These are phyloP conservation scores for Vicia sativa DNA, from an alignment of 306 rosid genomes.

Conservation along the genomic window DNA sequence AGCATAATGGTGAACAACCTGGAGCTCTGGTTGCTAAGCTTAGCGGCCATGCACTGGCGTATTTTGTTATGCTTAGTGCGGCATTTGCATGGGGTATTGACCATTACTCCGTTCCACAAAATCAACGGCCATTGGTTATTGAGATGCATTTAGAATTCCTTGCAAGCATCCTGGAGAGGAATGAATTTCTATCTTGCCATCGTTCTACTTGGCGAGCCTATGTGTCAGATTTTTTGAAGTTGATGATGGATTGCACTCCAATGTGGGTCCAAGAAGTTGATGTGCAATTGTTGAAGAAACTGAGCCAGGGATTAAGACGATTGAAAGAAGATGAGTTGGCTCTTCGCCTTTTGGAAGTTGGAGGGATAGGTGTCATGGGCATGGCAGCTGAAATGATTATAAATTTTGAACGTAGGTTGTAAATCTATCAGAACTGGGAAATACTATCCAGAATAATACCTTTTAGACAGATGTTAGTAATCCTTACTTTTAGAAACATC, in stretches of 20 bases:
- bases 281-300: conserved; percentile 61
- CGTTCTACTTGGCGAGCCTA: conserved; percentile 73
- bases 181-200: conserved; percentile 62
- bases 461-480: not conserved
- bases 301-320: conserved; percentile 67
- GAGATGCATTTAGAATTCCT: conserved; percentile 73
- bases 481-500: not conserved
- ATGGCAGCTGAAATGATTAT: conserved; percentile 78
- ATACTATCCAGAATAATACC: conserved; percentile 3
- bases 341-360: conserved; percentile 68
- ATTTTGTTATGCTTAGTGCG: conserved; percentile 65
- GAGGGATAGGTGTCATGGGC: conserved; percentile 79
- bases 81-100: conserved; percentile 87
- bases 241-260: conserved; percentile 70
- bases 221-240: conserved; percentile 67
- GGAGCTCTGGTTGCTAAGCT: conserved; percentile 70
- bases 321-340: conserved; percentile 81
- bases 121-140: conserved; percentile 58
- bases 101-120: conserved; percentile 46
- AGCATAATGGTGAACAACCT: conserved; percentile 58
- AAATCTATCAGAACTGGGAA: conserved; percentile 28
- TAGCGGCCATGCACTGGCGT: conserved; percentile 81
- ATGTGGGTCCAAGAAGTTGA: conserved; percentile 69
- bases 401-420: conserved; percentile 45
- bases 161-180: conserved; percentile 61